Conservation (phyloP, 2,329 filamentous ascomycete genomes). For the Pseudocercospora pini-densiflorae region DNA sequence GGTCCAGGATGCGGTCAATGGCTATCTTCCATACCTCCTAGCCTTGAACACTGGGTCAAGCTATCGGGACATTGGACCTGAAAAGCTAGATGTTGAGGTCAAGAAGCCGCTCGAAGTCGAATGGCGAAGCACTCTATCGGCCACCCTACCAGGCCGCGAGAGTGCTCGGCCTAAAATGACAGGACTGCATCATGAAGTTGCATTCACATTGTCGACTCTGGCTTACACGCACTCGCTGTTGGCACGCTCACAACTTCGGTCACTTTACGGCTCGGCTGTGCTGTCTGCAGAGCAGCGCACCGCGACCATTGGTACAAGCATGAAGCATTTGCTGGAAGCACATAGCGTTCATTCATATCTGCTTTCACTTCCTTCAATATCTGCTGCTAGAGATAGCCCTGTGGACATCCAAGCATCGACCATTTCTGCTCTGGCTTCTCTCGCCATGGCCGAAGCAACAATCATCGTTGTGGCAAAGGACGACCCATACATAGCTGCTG, state of each 20-base stretch:
- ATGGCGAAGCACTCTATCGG: slow-evolving; percentile 82
- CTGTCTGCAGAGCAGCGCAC: slow-evolving; percentile 69
- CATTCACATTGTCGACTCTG: slow-evolving; percentile 76
- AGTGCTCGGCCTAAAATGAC: slow-evolving; percentile 69
- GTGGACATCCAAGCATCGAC: slow-evolving; percentile 50
- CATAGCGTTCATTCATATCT: slow-evolving; percentile 79
- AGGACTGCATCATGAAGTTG: slow-evolving; percentile 81
- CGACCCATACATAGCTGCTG: slow-evolving; percentile 84
- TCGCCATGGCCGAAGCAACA: slow-evolving; percentile 86
- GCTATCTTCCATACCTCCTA: slow-evolving; percentile 83
- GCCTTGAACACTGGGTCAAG: slow-evolving; percentile 74
- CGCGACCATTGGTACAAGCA: slow-evolving; percentile 72
- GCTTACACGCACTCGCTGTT: slow-evolving; percentile 74
- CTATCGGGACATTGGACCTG: slow-evolving; percentile 52
- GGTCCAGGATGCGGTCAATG: slow-evolving; percentile 70
- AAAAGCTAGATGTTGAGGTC: slow-evolving; percentile 70
- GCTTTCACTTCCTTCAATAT: slow-evolving; percentile 52
- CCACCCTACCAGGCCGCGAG: slow-evolving; percentile 67
- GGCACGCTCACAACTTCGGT: slow-evolving; percentile 73
- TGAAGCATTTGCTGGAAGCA: slow-evolving; percentile 76
- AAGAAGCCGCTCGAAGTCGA: slow-evolving; percentile 69
- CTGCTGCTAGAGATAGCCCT: slow-evolving; percentile 47
- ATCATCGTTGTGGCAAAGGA: slow-evolving; percentile 90
- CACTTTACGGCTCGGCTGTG: slow-evolving; percentile 70
- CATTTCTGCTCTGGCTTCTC: slow-evolving; percentile 54